Evolutionary conservation across 2,329 filamentous ascomycete species (phyloP).

Genomic region (Dothidotthia symphoricarpi): DNA sequence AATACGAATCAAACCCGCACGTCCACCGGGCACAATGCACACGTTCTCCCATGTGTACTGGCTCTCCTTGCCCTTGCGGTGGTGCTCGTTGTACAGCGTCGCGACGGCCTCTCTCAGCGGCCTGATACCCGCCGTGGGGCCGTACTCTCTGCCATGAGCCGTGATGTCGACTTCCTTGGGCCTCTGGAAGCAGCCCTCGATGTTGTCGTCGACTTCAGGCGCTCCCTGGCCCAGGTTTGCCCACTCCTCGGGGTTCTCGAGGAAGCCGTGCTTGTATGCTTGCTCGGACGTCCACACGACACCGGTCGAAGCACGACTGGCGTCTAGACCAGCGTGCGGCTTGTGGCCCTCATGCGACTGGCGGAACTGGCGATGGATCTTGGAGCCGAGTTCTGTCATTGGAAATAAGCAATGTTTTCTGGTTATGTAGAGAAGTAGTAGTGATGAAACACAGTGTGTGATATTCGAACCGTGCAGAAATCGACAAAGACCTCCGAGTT

Average conservation of each 20-base stretch:
- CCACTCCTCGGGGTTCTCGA: constrained; percentile 78
- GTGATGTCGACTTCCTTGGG: constrained; percentile 76
- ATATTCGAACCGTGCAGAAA: too few species aligned
- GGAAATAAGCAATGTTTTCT: not conserved
- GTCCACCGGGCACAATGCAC: constrained; percentile 89
- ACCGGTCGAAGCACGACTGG: constrained; percentile 82
- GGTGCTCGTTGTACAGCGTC: constrained; percentile 87
- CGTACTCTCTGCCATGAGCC: constrained; percentile 78
- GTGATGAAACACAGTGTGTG: not conserved
- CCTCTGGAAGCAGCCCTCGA: constrained; percentile 81
- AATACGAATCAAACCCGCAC: constrained; percentile 90
- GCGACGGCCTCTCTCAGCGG: constrained; percentile 85
- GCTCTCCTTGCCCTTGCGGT: constrained; percentile 80
- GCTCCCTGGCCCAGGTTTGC: constrained; percentile 93
- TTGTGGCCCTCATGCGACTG: constrained; percentile 87
- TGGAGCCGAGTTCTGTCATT: constrained; percentile 7
- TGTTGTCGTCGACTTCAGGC: constrained; percentile 90
- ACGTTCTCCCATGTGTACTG: constrained; percentile 98
- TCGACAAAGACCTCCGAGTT: too few species aligned
- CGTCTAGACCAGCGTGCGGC: constrained; percentile 86
- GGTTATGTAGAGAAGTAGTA: not conserved
- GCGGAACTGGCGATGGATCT: constrained; percentile 72
- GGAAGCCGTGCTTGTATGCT: constrained; percentile 83
- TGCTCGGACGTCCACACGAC: constrained; percentile 92
- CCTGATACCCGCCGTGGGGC: constrained; percentile 91